These are phyloP conservation scores for Candida sonorensis DNA, from an alignment of 805 yeast species.

Conservation along the genomic window DNA sequence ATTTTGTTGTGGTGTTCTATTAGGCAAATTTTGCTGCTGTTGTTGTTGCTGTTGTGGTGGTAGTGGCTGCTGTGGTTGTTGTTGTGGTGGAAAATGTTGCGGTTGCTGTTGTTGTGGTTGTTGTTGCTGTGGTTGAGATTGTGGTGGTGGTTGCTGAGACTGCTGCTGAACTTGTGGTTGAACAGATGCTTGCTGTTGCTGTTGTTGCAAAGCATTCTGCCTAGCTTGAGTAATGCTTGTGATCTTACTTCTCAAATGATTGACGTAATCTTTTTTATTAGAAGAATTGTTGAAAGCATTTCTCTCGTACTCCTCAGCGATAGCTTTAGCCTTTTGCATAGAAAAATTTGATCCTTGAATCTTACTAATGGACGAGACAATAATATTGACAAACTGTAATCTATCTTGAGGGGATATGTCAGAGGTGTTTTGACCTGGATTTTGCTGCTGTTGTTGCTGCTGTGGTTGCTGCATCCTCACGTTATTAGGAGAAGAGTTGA, in stretches of 20 bases:
- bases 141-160: constrained; percentile 7
- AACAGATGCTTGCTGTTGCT: constrained; percentile 17
- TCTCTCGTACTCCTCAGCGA: constrained; percentile 69
- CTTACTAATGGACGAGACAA: constrained; percentile 26
- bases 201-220: constrained; percentile 17
- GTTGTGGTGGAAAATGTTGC: constrained; percentile 11
- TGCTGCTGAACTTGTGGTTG: constrained; percentile 21
- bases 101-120: constrained; percentile 20
- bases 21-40: constrained; percentile 9
- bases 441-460: constrained; percentile 6
- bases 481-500: too few relatives aligned
- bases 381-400: constrained; percentile 25
- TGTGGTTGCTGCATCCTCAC: too few relatives aligned
- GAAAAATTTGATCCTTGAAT: constrained; percentile 26
- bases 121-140: constrained; percentile 9
- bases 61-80: constrained; percentile 6
- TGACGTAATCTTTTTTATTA: constrained; percentile 51
- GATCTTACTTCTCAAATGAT: constrained; percentile 36
- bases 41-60: constrained; percentile 16
- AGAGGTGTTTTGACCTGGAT: constrained; percentile 2
- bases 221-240: constrained; percentile 31
- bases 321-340: constrained; percentile 36
- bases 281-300: constrained; percentile 54
- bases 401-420: constrained; percentile 26
- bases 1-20: constrained; percentile 2